phyloP scores from a whole-genome alignment of 371 early-diverging fungal species.

The Apophysomyces variabilis region DNA sequence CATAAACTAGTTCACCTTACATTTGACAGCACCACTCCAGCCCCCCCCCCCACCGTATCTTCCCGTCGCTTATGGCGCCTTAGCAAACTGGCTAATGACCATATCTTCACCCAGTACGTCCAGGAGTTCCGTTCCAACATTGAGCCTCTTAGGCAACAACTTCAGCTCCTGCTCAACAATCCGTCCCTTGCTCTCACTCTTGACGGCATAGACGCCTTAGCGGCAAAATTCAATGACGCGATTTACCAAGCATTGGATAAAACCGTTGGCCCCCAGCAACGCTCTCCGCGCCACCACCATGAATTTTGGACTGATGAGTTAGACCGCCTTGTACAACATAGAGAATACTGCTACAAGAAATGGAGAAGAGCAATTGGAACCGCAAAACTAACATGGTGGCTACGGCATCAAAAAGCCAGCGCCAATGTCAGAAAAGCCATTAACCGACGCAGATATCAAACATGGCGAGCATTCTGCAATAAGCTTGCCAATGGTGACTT shows the following conservation, averaged over 20 bases:
- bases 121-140: background rate
- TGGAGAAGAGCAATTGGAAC: slow-evolving; percentile 18
- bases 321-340: background rate
- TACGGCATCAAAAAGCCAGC: no score
- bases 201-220: background rate
- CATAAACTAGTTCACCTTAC: slow-evolving; percentile 14
- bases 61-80: background rate
- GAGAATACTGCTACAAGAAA: slow-evolving; percentile 17
- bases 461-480: slow-evolving; percentile 20
- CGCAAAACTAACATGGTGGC: slow-evolving; percentile 13
- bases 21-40: background rate
- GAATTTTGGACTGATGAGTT: slow-evolving; percentile 18
- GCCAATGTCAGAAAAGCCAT: slow-evolving; percentile 3
- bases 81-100: slow-evolving; percentile 7
- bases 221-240: background rate
- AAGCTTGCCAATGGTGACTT: slow-evolving; percentile 2
- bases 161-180: background rate
- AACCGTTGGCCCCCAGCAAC: background rate
- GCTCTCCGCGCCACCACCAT: background rate
- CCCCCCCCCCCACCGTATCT: background rate
- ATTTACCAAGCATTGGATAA: background rate
- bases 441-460: slow-evolving; percentile 4
- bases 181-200: no score
- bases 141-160: slow-evolving; percentile 4
- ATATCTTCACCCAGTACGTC: background rate